phyloP scores from a whole-genome alignment of 441 rosid species.

The Euphorbia corollata region DNA sequence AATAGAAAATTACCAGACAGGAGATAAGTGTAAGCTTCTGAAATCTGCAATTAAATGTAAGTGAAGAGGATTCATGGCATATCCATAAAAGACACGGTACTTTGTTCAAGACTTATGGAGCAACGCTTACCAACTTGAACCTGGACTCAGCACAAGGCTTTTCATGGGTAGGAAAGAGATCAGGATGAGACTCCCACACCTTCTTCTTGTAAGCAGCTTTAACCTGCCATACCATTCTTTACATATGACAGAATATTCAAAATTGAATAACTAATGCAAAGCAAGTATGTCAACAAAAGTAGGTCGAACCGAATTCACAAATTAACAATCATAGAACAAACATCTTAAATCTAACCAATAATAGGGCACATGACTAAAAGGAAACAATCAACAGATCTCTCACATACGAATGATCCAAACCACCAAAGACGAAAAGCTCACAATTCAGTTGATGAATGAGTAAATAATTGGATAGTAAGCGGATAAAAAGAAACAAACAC shows the following conservation, averaged over 20 bases:
- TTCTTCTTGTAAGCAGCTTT: constrained; percentile 74
- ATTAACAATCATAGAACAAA: background rate
- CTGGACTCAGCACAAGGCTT: constrained; percentile 57
- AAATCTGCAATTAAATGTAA: constrained; percentile 41
- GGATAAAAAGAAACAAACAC: background rate
- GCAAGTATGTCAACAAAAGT: background rate
- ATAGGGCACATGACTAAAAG: background rate
- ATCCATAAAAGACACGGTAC: background rate
- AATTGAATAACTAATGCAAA: background rate
- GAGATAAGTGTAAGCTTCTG: constrained; percentile 61
- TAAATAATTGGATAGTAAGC: too few relatives aligned
- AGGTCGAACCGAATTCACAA: background rate
- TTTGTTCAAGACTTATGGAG: background rate
- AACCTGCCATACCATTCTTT: constrained; percentile 30
- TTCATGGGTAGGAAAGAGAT: constrained; percentile 56
- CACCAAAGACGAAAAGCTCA: background rate
- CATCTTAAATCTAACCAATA: background rate
- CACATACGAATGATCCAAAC: background rate
- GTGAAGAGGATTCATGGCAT: background rate
- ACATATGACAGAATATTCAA: background rate
- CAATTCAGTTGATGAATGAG: background rate
- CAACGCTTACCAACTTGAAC: constrained; percentile 52
- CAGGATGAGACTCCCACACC: constrained; percentile 91
- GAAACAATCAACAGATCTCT: background rate
- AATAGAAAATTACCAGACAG: constrained; percentile 47